These are phyloP conservation scores for Oryza nivara DNA, from an alignment of 176 grass and related monocot genomes.

Conservation along the genomic window DNA sequence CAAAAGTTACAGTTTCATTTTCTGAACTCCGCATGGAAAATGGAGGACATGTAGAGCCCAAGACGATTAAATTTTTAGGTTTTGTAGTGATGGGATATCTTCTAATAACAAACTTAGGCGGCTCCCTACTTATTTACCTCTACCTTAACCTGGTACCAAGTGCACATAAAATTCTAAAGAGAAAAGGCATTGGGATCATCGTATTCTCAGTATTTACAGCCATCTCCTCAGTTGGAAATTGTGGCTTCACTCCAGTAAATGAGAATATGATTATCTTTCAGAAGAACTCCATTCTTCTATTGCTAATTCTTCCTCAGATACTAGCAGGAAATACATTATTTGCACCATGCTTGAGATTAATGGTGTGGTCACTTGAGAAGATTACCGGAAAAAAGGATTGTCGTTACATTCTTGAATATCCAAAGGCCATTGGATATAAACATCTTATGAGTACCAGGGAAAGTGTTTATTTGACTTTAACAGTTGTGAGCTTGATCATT, in stretches of 20 bases:
- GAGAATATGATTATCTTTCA: conserved; percentile 81
- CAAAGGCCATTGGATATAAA: conserved; percentile 42
- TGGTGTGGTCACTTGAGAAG: conserved; percentile 61
- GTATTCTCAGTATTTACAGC: conserved; percentile 74
- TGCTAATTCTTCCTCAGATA: conserved; percentile 71
- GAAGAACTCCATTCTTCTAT: conserved; percentile 55
- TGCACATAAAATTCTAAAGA: conserved; percentile 51
- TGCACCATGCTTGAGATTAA: conserved; percentile 66
- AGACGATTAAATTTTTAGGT: conserved; percentile 51
- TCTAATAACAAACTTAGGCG: conserved; percentile 41
- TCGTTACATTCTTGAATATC: conserved; percentile 52
- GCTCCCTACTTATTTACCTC: conserved; percentile 58
- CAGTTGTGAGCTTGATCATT: conserved; percentile 56
- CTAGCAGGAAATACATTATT: conserved; percentile 65
- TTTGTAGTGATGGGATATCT: conserved; percentile 56
- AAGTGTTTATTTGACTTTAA: conserved; percentile 50
- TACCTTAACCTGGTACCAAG: conserved; percentile 57
- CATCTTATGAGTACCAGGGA: conserved; percentile 59
- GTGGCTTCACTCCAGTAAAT: conserved; percentile 83
- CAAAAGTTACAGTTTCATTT: neutral
- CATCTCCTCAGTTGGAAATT: conserved; percentile 72
- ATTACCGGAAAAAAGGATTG: conserved; percentile 61
- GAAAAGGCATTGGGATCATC: conserved; percentile 47
- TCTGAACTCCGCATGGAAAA: neutral
- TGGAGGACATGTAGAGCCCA: conserved; percentile 34